These are phyloP conservation scores for Microsporum ferrugineum DNA, from an alignment of 2,329 filamentous ascomycete genomes.

Conservation along the genomic window DNA sequence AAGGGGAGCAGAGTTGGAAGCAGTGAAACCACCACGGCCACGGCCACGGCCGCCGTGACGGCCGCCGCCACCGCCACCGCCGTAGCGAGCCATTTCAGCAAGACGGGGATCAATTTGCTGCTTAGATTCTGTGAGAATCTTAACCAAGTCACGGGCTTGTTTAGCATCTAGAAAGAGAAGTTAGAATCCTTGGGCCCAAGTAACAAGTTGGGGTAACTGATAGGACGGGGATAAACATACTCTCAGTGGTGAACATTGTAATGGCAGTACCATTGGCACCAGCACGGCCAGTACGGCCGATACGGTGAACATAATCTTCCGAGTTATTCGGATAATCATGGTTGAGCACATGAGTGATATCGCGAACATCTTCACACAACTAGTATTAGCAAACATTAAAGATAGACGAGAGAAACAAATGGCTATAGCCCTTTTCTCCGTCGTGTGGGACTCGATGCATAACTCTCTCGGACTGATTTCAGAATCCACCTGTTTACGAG, in stretches of 20 bases:
- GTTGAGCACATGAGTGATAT: constrained; percentile 99
- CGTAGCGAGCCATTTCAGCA: constrained; percentile 87
- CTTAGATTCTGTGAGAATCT: constrained; percentile 88
- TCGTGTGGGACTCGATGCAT: constrained; percentile 51
- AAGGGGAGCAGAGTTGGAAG: constrained; percentile 48
- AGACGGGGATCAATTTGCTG: constrained; percentile 95
- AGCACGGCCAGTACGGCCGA: constrained; percentile 57
- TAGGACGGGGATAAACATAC: constrained; percentile 48
- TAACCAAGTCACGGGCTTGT: constrained; percentile 92
- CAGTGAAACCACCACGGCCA: constrained; percentile 51
- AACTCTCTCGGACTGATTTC: constrained; percentile 43
- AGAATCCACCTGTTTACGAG: constrained; percentile 36
- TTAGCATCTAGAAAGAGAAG: constrained; percentile 55
- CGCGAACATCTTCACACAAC: constrained; percentile 87
- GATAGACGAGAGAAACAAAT: constrained; percentile 37
- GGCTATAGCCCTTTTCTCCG: constrained; percentile 43
- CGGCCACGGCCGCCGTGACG: constrained; percentile 56
- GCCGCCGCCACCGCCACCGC: constrained; percentile 62
- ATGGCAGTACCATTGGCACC: constrained; percentile 93
- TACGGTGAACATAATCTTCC: constrained; percentile 59
- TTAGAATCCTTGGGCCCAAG: neutral
- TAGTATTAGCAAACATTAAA: constrained; percentile 60
- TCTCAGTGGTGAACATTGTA: constrained; percentile 98
- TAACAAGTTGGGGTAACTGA: neutral
- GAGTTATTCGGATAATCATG: constrained; percentile 98